phyloP scores from a whole-genome alignment of 257 asterid species.

The Solanum chaucha region DNA sequence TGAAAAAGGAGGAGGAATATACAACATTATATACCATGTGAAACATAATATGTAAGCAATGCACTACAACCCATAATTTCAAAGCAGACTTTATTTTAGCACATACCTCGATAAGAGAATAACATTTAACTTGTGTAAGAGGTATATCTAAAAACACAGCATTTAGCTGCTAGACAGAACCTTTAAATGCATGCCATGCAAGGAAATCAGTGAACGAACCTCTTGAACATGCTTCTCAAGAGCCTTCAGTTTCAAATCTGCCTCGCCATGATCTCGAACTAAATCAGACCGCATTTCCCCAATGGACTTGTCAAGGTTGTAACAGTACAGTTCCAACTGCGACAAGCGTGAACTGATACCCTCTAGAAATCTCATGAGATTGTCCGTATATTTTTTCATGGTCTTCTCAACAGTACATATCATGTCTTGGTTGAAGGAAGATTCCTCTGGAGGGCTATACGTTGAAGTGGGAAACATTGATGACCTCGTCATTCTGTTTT shows the following conservation, averaged over 20 bases:
- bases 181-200: not conserved
- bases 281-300: conserved; percentile 87
- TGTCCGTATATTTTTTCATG: conserved; percentile 79
- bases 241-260: conserved; percentile 66
- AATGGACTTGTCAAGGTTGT: conserved; percentile 82
- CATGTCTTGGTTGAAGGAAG: conserved; percentile 63
- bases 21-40: not conserved
- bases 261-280: conserved; percentile 64
- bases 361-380: conserved; percentile 86
- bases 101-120: too few relatives aligned
- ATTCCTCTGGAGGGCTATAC: conserved; percentile 74
- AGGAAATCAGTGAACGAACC: conserved; percentile 26
- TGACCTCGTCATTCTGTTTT: conserved; percentile 62
- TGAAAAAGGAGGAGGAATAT: not conserved
- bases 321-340: conserved; percentile 80
- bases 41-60: not conserved
- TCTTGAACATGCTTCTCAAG: conserved; percentile 86
- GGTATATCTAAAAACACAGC: not conserved
- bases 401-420: conserved; percentile 48
- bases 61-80: not conserved
- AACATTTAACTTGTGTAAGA: too few relatives aligned
- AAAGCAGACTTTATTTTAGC: not conserved
- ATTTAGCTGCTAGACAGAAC: not conserved
- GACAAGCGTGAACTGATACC: conserved; percentile 93
- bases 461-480: conserved; percentile 51